Evolutionary conservation across 441 rosid species (phyloP).

Genomic region (Iberis amara): DNA sequence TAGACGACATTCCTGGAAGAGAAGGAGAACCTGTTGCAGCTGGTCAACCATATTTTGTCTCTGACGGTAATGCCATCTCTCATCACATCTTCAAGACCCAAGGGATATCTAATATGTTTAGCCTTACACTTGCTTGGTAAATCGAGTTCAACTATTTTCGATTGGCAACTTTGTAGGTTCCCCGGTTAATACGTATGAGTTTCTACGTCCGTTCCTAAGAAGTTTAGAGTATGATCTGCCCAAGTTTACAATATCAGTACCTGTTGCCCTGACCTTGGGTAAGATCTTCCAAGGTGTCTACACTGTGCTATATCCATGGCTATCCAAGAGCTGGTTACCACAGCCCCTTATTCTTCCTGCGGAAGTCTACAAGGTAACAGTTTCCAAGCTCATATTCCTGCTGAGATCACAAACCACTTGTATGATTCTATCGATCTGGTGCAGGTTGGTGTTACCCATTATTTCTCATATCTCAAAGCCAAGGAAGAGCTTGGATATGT

Average conservation of each 20-base stretch:
- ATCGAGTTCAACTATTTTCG: neutral
- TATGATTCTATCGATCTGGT: conserved; percentile 23
- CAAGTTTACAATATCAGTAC: conserved; percentile 45
- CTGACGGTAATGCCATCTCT: conserved; percentile 52
- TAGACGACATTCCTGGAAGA: conserved; percentile 73
- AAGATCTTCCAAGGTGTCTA: conserved; percentile 52
- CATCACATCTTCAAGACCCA: neutral
- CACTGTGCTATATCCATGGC: conserved; percentile 68
- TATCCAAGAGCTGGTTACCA: conserved; percentile 81
- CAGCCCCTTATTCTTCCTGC: conserved; percentile 82
- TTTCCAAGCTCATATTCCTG: conserved; percentile 3
- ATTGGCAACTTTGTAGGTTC: conserved; percentile 43
- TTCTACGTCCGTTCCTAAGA: conserved; percentile 59
- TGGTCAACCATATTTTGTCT: conserved; percentile 89
- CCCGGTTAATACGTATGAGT: conserved; percentile 83
- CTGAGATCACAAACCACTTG: neutral
- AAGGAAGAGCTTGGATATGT: conserved; percentile 84
- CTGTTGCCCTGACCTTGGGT: conserved; percentile 52
- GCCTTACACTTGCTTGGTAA: neutral
- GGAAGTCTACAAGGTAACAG: conserved; percentile 77
- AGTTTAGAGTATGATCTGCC: conserved; percentile 73
- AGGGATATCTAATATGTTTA: neutral
- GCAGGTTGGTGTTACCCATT: conserved; percentile 89
- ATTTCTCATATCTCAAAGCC: conserved; percentile 84
- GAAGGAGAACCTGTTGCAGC: conserved; percentile 67